These are phyloP conservation scores for Nitzschia putrida DNA, from an alignment of 108 stramenopile genomes.

Conservation along the genomic window DNA sequence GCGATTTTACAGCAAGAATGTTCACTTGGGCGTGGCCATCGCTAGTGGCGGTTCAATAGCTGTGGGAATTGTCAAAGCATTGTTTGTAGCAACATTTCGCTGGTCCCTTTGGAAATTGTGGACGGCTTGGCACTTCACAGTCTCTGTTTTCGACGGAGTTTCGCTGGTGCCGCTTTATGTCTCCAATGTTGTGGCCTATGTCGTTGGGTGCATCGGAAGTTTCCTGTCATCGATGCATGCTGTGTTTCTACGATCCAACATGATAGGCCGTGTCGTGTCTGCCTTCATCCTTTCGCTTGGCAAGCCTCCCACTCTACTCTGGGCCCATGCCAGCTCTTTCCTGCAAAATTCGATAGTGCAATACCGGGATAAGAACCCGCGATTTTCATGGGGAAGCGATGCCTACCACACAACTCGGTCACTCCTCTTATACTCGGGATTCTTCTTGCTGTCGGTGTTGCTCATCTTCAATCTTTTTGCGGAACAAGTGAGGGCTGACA, in stretches of 20 bases:
- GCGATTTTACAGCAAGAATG: constrained; percentile 45
- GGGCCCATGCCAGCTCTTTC: not conserved
- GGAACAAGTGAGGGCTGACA: not conserved
- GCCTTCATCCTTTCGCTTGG: not conserved
- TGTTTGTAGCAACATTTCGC: not conserved
- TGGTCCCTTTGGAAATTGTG: constrained; percentile 28
- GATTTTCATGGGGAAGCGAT: constrained; percentile 40
- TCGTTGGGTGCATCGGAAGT: too few relatives aligned
- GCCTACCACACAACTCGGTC: constrained; percentile 33
- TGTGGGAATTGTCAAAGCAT: constrained; percentile 27
- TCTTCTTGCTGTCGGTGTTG: constrained; percentile 41
- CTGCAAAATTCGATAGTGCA: not conserved
- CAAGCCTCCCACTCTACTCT: not conserved
- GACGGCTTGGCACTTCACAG: not conserved
- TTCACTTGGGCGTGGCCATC: constrained; percentile 34
- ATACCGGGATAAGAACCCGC: constrained; percentile 3
- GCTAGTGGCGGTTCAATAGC: constrained; percentile 28
- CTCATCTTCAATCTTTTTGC: constrained; percentile 38
- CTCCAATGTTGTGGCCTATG: too few relatives aligned
- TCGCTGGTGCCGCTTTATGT: not conserved
- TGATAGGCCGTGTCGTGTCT: constrained; percentile 11
- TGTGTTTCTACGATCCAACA: constrained; percentile 25
- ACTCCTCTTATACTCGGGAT: constrained; percentile 39
- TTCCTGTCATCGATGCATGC: not conserved
- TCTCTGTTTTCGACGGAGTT: not conserved